These are phyloP conservation scores for Bertia moriformis DNA, from an alignment of 2,329 filamentous ascomycete genomes.

Conservation along the genomic window DNA sequence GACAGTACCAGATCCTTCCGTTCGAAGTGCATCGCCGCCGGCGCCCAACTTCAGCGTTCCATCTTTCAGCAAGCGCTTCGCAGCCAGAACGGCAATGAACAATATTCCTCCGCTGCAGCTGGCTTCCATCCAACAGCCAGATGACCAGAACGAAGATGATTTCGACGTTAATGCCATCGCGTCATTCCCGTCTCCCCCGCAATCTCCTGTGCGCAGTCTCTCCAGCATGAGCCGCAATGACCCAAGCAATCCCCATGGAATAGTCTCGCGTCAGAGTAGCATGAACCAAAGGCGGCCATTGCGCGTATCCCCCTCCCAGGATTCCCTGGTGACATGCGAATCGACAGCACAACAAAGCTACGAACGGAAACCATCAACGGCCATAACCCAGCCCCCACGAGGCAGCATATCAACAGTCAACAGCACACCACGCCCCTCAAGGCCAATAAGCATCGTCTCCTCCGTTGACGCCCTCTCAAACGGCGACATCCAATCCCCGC, in stretches of 20 bases:
- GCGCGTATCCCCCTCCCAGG: not conserved
- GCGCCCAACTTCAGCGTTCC: conserved; percentile 24
- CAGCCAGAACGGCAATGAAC: conserved; percentile 3
- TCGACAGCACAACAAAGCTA: no score
- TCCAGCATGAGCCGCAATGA: not conserved
- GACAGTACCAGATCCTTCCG: conserved; percentile 9
- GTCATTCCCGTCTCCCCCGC: conserved; percentile 2
- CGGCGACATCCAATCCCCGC: not conserved
- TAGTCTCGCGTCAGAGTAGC: not conserved
- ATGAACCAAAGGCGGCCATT: not conserved
- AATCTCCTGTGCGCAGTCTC: not conserved
- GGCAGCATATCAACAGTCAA: not conserved
- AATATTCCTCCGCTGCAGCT: no score
- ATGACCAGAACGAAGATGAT: no score
- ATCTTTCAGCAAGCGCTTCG: conserved; percentile 20
- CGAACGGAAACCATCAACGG: no score
- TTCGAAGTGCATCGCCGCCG: conserved; percentile 15
- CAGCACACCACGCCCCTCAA: not conserved
- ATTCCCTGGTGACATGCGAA: no score
- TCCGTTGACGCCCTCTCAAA: not conserved
- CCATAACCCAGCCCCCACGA: not conserved
- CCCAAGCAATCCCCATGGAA: no score
- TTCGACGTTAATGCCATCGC: no score
- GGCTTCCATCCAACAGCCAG: no score
- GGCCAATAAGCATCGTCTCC: not conserved